Evolutionary conservation across 306 rosid species (phyloP), one percentile per base, ranked within the genome.

Genomic region (Amphicarpaea edgeworthii): DNA sequence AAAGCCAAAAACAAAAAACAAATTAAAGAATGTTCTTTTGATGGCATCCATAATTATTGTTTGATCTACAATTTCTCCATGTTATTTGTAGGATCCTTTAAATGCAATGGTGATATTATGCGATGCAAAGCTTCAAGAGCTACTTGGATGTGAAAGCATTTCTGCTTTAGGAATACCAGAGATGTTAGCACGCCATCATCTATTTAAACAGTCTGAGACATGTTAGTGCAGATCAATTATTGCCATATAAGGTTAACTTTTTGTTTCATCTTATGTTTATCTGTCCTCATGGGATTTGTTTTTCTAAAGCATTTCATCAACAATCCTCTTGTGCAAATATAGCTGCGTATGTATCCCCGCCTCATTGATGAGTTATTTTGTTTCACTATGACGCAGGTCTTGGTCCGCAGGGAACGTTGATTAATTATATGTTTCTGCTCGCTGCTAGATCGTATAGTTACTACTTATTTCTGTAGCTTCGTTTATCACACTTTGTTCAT

Each of bases 61-160:
- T 49, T 73, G 43, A 32, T 21, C 58, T 49, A 9, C 24, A 61
- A 70, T 60, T 42, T 21, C 54, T 70, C 28, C 32, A 7, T 76
- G 41, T 72, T 68, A 59, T 45, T 42, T 74, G 76, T 64, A 90
- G 96, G 96, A 90, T 79, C 96, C 96, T 76, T 60, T 80, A 51
- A 87, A 88, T 71, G 65, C 93, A 47, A 88, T 89, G 84, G 90
- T 88, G 84, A 88, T 90, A 82, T 51, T 78, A 34, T 90, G 96
- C 60, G 96, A 90, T 84, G 82, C 88, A 55, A 88, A 90, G 80
- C 96, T 90, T 80, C 86, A 62, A 8, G 91, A 87, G 55, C 87
- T 90, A 55, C 91, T 90, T 57, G 96, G 96, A 68, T 88, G 90
- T 30, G 86, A 90, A 78, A 90, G 89, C 85, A 90, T 88, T 70